Base-by-base conservation (phyloP, 495 filamentous ascomycete genomes). In the Pyronema domesticum region DNA sequence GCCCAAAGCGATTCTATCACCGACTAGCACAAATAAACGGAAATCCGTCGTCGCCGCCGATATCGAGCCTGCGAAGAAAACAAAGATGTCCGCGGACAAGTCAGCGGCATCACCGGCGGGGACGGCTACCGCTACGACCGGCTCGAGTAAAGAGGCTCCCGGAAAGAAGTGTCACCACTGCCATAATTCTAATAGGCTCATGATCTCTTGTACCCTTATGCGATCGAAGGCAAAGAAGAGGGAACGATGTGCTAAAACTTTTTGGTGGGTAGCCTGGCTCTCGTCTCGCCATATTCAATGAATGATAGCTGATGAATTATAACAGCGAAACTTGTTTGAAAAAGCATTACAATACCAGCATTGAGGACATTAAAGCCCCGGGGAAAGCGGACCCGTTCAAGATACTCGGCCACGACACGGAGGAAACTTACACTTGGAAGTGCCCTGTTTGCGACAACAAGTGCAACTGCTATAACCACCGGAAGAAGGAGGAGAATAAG, bases 371-470 rank as follows among this genome's bases (percentile, higher is more conserved):
- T n/a, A 15, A 47, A 9, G 45, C 53, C 1, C 42, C 49, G 6
- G 60, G 58, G 13, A 57, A 48, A 18, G 48, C 55, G 44, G 51
- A 60, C 37, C 46, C 55, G 4, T 57, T 45, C 11, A 54, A 57
- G 55, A 40, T 55, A 3, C 33, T 62, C 1, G 60, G 60, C 18
- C 60, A 62, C 35, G 58, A 56, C 17, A 49, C 52, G 14, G 55
- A 49, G 7, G 60, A 60, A 42, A 17, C 51, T 0, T 62, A 62
- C 49, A 47, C 54, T 42, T 62, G 59, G 58, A 53, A 51, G 34
- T 62, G 60, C 33, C 58, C 58, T 6, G 37, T 60, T 11, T 62
- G 60, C 36, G 49, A 56, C 6, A 57, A 57, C 11, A 58, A 57
- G 18, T 63, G 60, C 46, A 54, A 56, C 13, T 63, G 60, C 35